Base-by-base conservation (phyloP, 1,139 yeast species). In the Pichia sp. region DNA sequence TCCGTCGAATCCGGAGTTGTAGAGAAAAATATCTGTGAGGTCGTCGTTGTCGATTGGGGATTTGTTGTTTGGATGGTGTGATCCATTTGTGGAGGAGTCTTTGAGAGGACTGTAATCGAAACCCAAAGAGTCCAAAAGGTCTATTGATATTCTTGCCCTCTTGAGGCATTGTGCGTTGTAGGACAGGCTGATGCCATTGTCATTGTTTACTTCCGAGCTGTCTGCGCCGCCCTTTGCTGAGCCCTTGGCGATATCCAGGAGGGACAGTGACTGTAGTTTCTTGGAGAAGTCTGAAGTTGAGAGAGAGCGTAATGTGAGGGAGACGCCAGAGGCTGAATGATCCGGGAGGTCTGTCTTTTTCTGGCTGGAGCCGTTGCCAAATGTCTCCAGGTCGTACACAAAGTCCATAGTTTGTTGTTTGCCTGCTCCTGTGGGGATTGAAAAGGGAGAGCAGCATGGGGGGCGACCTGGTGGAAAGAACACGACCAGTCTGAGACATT, bases 81-180 rank as follows among this genome's bases (percentile, higher is more conserved):
- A 14, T 6, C 40, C 48, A 7, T 48, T 42, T 6, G 48, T 29
- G 40, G 50, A 46, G 7, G 50, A 29, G 7, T 41, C 48, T 4
- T 17, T 43, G 1, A 50, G 17, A n/a, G 50, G 47, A 17, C 48
- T 47, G 17, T 56, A 40, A 50, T 48, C 42, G 51, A 55, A 45
- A 4, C 54, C 55, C 24, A 56, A 45, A 5, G 53, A 47, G 24
- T 57, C 48, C 6, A 67, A 54, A 38, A 67, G 53, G 17, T 65
- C 64, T 20, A 67, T 53, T 2, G 70, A 62, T 17, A 52, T 55
- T 34, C 67, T 61, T 1, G 80, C 83, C 59, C 77, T 76, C 52
- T 74, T 73, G 36, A 72, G 70, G 16, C 79, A 75, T 16, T 52
- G 48, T 8, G 53, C 50, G 43, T 52, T 57, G 6, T 45, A 34